These are phyloP conservation scores for Irpex sp. DNA, from an alignment of 1,284 basidiomycete genomes.

Conservation along the genomic window DNA sequence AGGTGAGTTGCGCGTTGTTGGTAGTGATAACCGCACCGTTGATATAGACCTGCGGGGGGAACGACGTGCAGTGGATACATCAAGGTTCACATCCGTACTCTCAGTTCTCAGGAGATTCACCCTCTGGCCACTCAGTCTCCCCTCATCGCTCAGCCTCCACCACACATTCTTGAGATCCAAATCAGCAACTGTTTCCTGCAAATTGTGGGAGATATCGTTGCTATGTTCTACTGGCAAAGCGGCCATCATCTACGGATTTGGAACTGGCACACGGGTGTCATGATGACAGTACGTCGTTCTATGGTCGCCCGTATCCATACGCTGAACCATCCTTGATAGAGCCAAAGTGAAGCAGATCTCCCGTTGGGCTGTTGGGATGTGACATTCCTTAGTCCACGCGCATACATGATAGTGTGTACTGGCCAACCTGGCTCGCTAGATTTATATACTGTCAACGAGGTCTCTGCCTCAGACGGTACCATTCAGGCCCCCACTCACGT, in stretches of 20 bases:
- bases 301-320: background rate
- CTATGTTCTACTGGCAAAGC: conserved; percentile 35
- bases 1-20: conserved; percentile 5
- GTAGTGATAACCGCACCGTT: background rate
- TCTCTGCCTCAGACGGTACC: background rate
- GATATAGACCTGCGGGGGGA: background rate
- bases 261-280: conserved; percentile 47
- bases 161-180: conserved; percentile 12
- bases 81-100: conserved; percentile 29
- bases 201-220: conserved; percentile 47
- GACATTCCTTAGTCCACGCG: conserved; percentile 39
- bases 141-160: conserved; percentile 23
- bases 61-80: conserved; percentile 5
- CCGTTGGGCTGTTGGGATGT: conserved; percentile 35
- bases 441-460: conserved; percentile 31
- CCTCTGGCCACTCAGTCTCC: conserved; percentile 24
- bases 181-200: conserved; percentile 36
- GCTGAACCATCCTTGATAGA: conserved; percentile 16
- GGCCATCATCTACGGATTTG: conserved; percentile 39
- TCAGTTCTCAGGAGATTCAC: conserved; percentile 39
- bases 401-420: conserved; percentile 37
- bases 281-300: conserved; percentile 36
- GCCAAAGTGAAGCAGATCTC: conserved; percentile 19
- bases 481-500: conserved; percentile 18
- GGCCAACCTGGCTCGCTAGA: conserved; percentile 30